phyloP scores from a whole-genome alignment of 108 stramenopile genomes.

The Skeletonema marinoi region DNA sequence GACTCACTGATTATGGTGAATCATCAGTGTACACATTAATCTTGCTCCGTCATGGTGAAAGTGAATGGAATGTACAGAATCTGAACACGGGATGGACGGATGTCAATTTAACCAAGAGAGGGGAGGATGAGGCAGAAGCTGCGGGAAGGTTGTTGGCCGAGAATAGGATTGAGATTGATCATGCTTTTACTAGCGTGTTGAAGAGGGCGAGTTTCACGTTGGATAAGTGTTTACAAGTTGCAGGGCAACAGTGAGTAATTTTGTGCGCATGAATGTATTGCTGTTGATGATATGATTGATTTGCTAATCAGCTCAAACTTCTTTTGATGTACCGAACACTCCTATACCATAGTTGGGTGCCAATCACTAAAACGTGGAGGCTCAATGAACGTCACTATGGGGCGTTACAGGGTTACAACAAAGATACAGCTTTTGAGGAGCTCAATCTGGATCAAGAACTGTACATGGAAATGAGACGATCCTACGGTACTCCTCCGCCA shows the following conservation, averaged over 20 bases:
- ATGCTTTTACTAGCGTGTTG: slow-evolving; percentile 81
- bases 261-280: not conserved
- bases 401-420: slow-evolving; percentile 84
- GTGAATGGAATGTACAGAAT: slow-evolving; percentile 82
- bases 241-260: slow-evolving; percentile 63
- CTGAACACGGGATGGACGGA: slow-evolving; percentile 87
- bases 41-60: slow-evolving; percentile 81
- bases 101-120: slow-evolving; percentile 71
- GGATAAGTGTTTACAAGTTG: slow-evolving; percentile 80
- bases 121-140: slow-evolving; percentile 73
- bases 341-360: slow-evolving; percentile 58
- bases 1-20: slow-evolving; percentile 75
- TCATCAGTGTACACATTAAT: slow-evolving; percentile 77
- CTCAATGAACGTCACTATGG: slow-evolving; percentile 91
- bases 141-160: slow-evolving; percentile 78
- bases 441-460: slow-evolving; percentile 79
- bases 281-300: not conserved
- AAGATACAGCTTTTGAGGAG: slow-evolving; percentile 74
- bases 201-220: slow-evolving; percentile 73
- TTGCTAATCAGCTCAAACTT: not conserved
- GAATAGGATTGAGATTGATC: slow-evolving; percentile 85
- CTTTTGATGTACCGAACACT: not conserved
- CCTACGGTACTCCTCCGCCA: slow-evolving; percentile 73
- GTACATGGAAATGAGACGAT: slow-evolving; percentile 84
- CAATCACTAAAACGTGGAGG: slow-evolving; percentile 82